These are phyloP conservation scores for Cyberlindnera bimundalis DNA, from an alignment of 805 yeast species.

Conservation along the genomic window DNA sequence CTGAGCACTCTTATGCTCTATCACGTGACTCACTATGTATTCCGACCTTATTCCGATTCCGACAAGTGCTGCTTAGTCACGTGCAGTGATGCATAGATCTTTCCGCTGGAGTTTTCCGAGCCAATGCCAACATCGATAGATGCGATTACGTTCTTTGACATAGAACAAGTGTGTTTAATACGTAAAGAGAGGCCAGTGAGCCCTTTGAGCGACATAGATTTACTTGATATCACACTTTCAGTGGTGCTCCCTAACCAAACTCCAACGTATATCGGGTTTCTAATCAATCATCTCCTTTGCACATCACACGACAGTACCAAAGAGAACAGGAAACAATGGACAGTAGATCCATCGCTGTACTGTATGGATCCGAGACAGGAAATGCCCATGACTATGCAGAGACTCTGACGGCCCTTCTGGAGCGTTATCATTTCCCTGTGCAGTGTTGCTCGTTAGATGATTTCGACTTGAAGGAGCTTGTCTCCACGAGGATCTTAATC, in stretches of 20 bases:
- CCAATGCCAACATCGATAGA: slow-evolving; percentile 13
- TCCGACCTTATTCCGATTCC: background rate
- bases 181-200: background rate
- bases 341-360: slow-evolving; percentile 46
- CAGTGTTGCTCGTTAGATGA: slow-evolving; percentile 54
- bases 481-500: slow-evolving; percentile 45
- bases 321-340: slow-evolving; percentile 6
- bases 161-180: too few species aligned
- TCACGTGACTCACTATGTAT: background rate
- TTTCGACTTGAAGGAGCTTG: slow-evolving; percentile 51
- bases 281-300: too few species aligned
- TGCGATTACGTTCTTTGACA: slow-evolving; percentile 5
- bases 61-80: too few species aligned
- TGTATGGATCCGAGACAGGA: slow-evolving; percentile 93
- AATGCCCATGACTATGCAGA: slow-evolving; percentile 83
- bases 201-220: too few species aligned
- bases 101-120: slow-evolving; percentile 1
- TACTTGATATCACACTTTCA: too few species aligned
- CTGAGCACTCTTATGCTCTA: too few species aligned
- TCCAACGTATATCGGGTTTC: too few species aligned
- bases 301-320: background rate
- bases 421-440: slow-evolving; percentile 49
- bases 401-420: slow-evolving; percentile 51
- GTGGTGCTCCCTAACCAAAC: too few species aligned
- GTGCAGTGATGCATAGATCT: background rate